These are phyloP conservation scores for Neopestalotiopsis rosae DNA, from an alignment of 2,329 filamentous ascomycete species.

Conservation along the genomic window DNA sequence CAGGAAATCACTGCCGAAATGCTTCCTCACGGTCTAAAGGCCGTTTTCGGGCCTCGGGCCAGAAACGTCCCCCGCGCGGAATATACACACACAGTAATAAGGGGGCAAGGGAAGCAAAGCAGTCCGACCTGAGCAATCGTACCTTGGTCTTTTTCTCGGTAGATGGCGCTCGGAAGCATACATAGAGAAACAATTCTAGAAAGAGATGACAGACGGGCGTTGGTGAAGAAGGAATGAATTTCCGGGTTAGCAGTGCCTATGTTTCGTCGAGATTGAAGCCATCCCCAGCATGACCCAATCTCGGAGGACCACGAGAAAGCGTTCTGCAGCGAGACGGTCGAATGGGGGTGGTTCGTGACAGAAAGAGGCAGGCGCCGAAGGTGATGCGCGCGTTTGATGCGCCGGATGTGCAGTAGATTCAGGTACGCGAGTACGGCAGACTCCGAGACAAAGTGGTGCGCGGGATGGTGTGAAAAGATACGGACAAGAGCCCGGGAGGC, in stretches of 20 bases:
- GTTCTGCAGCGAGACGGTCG: not conserved
- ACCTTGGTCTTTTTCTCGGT: not conserved
- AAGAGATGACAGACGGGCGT: not conserved
- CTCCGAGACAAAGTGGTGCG: conserved; percentile 12
- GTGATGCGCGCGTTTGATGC: conserved; percentile 7
- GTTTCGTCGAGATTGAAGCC: conserved; percentile 10
- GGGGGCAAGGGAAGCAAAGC: not conserved
- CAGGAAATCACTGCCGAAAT: conserved; percentile 4
- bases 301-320: not conserved
- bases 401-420: conserved; percentile 15
- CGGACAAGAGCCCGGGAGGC: conserved; percentile 17
- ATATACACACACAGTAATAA: not conserved
- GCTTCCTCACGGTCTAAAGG: not conserved
- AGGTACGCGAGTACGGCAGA: conserved; percentile 18
- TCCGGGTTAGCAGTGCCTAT: not conserved
- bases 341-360: conserved; percentile 5
- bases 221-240: not conserved
- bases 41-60: not conserved
- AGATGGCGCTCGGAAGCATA: not conserved
- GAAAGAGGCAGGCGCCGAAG: conserved; percentile 18
- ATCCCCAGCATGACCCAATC: conserved; percentile 3
- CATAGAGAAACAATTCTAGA: conserved; percentile 3
- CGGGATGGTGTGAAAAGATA: conserved; percentile 11
- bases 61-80: not conserved
- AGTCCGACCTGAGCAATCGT: not conserved